phyloP scores from a whole-genome alignment of 371 early-diverging fungal genomes.

The Cokeromyces recurvatus region DNA sequence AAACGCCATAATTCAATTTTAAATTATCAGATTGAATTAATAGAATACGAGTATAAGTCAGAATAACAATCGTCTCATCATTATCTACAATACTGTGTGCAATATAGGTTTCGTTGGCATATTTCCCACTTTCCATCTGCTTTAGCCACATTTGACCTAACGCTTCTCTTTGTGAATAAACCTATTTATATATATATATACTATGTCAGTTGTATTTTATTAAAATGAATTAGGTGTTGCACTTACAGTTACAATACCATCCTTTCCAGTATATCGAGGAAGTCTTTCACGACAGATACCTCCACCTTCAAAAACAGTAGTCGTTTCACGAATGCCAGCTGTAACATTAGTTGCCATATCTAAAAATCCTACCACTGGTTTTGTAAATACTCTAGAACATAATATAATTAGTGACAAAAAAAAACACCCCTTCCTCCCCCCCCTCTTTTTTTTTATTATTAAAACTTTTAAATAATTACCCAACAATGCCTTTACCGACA shows the following conservation, averaged over 20 bases:
- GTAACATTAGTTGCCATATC: conserved; percentile 81
- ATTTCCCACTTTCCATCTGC: conserved; percentile 74
- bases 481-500: conserved; percentile 83
- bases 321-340: conserved; percentile 92
- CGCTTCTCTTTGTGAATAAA: conserved; percentile 81
- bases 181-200: conserved; percentile 16
- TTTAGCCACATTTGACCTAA: conserved; percentile 90
- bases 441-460: too few relatives aligned
- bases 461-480: conserved; percentile 15
- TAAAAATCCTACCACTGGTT: conserved; percentile 84
- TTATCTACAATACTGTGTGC: conserved; percentile 60
- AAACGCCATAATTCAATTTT: conserved; percentile 54
- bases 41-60: conserved; percentile 62
- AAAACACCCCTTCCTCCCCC: too few relatives aligned
- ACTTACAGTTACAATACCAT: conserved; percentile 68
- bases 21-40: conserved; percentile 53
- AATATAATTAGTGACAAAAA: too few relatives aligned
- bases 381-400: conserved; percentile 69
- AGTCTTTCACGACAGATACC: conserved; percentile 73
- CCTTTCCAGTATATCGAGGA: conserved; percentile 84
- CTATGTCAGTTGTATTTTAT: neutral
- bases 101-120: conserved; percentile 76
- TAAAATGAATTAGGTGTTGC: neutral
- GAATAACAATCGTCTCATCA: conserved; percentile 59
- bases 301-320: conserved; percentile 83